phyloP scores from a whole-genome alignment of 352 stramenopile species.

The Globisporangium parvum region DNA sequence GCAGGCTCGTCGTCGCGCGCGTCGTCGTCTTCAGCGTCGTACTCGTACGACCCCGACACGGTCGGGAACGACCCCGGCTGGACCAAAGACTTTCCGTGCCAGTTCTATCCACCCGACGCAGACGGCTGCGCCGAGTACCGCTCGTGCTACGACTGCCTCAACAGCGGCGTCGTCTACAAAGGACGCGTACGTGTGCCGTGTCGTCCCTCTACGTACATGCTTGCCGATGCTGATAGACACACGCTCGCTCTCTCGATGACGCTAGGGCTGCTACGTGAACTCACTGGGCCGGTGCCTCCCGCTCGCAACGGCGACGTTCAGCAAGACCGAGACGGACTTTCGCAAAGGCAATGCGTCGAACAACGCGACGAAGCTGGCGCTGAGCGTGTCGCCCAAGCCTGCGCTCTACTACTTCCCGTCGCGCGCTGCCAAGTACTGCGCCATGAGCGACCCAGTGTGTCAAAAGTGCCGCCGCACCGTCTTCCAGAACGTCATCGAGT shows the following conservation, averaged over 20 bases:
- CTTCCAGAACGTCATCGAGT: slow-evolving; percentile 37
- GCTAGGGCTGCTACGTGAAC: slow-evolving; percentile 16
- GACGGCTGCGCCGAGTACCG: slow-evolving; percentile 32
- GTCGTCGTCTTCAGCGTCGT: slow-evolving; percentile 11
- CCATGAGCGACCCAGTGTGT: slow-evolving; percentile 31
- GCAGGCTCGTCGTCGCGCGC: slow-evolving; percentile 9
- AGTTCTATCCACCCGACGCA: slow-evolving; percentile 34
- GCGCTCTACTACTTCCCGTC: slow-evolving; percentile 23
- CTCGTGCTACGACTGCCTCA: slow-evolving; percentile 49
- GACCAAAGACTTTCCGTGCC: slow-evolving; percentile 20
- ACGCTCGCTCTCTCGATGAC: not conserved
- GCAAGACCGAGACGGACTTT: slow-evolving; percentile 24
- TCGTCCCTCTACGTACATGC: not conserved
- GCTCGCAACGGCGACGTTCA: slow-evolving; percentile 4
- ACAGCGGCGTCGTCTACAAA: slow-evolving; percentile 18
- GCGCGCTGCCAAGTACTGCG: slow-evolving; percentile 26
- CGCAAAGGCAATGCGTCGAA: slow-evolving; percentile 13
- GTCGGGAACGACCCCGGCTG: slow-evolving; percentile 16
- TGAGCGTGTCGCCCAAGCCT: slow-evolving; percentile 3
- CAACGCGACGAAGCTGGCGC: slow-evolving; percentile 13
- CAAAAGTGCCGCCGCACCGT: slow-evolving; percentile 22
- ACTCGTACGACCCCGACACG: slow-evolving; percentile 13
- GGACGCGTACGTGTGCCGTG: slow-evolving; percentile 6
- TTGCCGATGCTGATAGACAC: not conserved
- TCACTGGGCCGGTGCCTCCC: slow-evolving; percentile 7